Conservation (phyloP, 371 early-diverging fungal species). For the Furculomyces boomerangus region DNA sequence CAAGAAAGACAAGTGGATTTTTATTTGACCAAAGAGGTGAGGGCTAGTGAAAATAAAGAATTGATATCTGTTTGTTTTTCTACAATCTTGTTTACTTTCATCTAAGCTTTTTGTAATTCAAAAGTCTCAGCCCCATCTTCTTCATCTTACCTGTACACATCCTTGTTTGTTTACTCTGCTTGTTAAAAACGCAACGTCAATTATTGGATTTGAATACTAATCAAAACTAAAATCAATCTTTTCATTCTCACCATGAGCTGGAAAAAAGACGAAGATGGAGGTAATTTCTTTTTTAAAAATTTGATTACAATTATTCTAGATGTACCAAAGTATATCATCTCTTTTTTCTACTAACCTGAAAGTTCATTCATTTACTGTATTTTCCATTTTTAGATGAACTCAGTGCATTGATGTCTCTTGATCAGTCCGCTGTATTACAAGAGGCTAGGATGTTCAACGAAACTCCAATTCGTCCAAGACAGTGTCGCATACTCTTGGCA, state of each 20-base stretch:
- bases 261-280: slow-evolving; percentile 25
- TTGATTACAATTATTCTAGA: not conserved
- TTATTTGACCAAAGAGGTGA: no score
- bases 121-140: no score
- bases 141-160: no score
- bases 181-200: no score
- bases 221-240: not conserved
- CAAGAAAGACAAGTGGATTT: no score
- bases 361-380: not conserved
- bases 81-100: no score
- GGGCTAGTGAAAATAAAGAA: no score
- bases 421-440: slow-evolving; percentile 86
- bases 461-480: slow-evolving; percentile 83
- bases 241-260: slow-evolving; percentile 15
- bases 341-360: not conserved
- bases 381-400: slow-evolving; percentile 15
- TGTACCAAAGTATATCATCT: not conserved
- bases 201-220: no score
- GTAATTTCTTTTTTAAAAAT: slow-evolving; percentile 11
- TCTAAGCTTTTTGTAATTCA: no score
- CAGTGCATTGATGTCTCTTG: slow-evolving; percentile 35
- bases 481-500: slow-evolving; percentile 79
- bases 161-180: no score
- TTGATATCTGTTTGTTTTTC: no score
- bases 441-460: slow-evolving; percentile 94